Base-by-base conservation (phyloP, 2,329 filamentous ascomycete species). In the Elsinoe perseae region DNA sequence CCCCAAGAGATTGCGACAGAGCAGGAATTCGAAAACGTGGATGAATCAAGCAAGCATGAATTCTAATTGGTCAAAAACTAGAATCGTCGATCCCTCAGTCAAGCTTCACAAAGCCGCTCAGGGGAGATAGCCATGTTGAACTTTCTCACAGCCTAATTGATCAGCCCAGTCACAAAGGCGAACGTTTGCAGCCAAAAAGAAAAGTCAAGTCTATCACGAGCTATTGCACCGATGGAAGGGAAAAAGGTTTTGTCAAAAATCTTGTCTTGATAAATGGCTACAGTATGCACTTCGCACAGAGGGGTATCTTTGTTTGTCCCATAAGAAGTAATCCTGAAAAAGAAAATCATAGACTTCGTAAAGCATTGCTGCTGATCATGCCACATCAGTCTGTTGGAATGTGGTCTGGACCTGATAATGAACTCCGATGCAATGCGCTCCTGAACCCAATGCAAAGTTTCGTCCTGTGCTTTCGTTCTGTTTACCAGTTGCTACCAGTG, bases 21-120 rank as follows among this genome's bases (percentile, higher is more conserved):
- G 20, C n/a, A 23, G 14, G 40, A 25, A 25, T 25, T 21, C 40
- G 9, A 25, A 44, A 44, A 44, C 40, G 40, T 44, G 40, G 40
- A 18, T 44, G 40, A 44, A 44, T 44, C 40, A 44, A 12, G 9
- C 40, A 21, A 4, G 2, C 7, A 4, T 25, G 40, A 44, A 14
- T 44, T 44, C 18, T 44, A 21, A 44, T 44, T 44, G 40, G 40
- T 27, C 8, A 3, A 44, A 25, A 18, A 25, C 23, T 12, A 9
- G 20, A 21, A 44, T 44, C 40, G 40, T 23, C 40, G 40, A 44
- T 44, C 9, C 7, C n/a, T 25, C 18, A 4, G 20, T 27, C 9
- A 44, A 44, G 40, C 40, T 44, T 44, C 20, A 44, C 40, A 44
- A 44, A 44, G 21, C 40, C 40, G 40, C 40, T 44, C 40, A 44